Percentiles rank a stretch among this genome's conserved stretches.
Evolutionary conservation across 345 rosid genomes (phyloP).

Genomic region (Passiflora organensis): DNA sequence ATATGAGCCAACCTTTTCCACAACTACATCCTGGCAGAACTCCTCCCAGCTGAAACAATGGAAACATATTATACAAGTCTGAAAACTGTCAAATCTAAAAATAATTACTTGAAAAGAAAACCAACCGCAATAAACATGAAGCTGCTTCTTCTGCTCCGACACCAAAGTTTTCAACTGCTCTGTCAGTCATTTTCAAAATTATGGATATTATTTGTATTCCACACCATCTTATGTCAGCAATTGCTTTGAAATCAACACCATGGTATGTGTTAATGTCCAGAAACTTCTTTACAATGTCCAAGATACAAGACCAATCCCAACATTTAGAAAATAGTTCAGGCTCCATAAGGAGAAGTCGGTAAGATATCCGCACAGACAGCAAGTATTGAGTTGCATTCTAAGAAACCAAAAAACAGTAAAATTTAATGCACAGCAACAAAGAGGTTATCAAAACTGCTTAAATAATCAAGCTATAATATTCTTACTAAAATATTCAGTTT

Average conservation of each 20-base stretch:
- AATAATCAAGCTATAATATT: no score
- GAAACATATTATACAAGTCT: conserved; percentile 5
- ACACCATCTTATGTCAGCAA: conserved; percentile 67
- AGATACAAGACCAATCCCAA: conserved; percentile 93
- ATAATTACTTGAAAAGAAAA: conserved; percentile 5
- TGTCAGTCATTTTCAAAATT: conserved; percentile 48
- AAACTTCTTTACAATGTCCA: conserved; percentile 46
- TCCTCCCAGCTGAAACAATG: conserved; percentile 73
- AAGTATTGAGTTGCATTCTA: conserved; percentile 46
- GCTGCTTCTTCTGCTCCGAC: conserved; percentile 49
- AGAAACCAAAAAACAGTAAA: conserved; percentile 4
- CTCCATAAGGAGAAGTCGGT: conserved; percentile 52
- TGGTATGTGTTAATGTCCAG: conserved; percentile 13
- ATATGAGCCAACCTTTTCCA: conserved; percentile 66
- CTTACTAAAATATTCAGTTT: no score
- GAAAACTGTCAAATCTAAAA: conserved; percentile 10
- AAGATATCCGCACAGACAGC: conserved; percentile 51
- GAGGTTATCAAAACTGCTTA: no score
- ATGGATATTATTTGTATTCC: conserved; percentile 47
- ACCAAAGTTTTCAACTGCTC: conserved; percentile 38
- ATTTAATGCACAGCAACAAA: not conserved
- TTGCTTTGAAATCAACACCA: no score
- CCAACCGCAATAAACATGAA: conserved; percentile 71
- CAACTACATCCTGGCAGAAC: conserved; percentile 66
- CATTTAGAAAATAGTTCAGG: conserved; percentile 56